A percentile compares a stretch with the other conserved stretches of the same genome.
phyloP scores from a whole-genome alignment of 306 rosid species.

The Acacia crassicarpa region DNA sequence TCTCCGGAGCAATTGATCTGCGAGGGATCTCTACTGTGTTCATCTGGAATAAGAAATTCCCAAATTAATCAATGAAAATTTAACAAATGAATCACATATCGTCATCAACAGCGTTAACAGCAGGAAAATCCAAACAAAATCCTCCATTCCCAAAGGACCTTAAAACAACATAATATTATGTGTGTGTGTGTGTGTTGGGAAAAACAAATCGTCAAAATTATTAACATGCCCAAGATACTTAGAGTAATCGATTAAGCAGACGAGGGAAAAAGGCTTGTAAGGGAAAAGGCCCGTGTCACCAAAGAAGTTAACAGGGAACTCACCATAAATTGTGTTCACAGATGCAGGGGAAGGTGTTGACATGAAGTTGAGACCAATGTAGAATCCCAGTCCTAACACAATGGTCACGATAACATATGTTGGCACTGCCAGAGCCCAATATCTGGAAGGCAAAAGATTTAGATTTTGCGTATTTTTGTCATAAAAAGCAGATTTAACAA shows the following conservation, averaged over 20 bases:
- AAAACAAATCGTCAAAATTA: background rate
- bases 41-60: conserved; percentile 55
- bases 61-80: conserved; percentile 12
- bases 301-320: conserved; percentile 27
- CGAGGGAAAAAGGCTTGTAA: background rate
- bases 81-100: background rate
- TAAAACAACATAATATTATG: background rate
- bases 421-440: conserved; percentile 94
- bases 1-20: conserved; percentile 29
- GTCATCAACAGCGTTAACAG: background rate
- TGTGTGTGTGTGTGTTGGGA: background rate
- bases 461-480: background rate
- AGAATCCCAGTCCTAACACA: conserved; percentile 61
- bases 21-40: conserved; percentile 75
- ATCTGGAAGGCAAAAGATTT: conserved; percentile 48
- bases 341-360: conserved; percentile 77
- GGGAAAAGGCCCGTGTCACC: background rate
- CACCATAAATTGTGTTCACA: conserved; percentile 67
- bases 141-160: conserved; percentile 6
- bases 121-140: conserved; percentile 21
- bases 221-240: conserved; percentile 4
- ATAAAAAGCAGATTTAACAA: background rate
- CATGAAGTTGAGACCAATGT: conserved; percentile 87
- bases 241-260: conserved; percentile 2
- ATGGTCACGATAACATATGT: conserved; percentile 69